These are phyloP conservation scores for Boechera stricta DNA, from an alignment of 345 rosid genomes.

Conservation along the genomic window DNA sequence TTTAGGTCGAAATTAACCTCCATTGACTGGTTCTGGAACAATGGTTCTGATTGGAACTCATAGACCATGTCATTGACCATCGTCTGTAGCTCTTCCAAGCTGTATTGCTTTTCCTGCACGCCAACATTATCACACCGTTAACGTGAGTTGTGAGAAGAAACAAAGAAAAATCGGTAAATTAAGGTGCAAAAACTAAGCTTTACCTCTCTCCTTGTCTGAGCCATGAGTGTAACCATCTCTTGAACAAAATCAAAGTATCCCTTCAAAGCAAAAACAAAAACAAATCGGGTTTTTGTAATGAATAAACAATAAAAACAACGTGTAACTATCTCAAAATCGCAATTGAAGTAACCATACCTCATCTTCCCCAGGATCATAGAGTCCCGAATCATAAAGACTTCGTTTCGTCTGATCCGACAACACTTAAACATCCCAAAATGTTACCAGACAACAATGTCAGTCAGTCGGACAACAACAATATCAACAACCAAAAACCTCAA, in stretches of 20 bases:
- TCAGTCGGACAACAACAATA: neutral
- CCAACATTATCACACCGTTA: neutral
- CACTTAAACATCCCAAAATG: constrained; percentile 44
- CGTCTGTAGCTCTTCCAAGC: constrained; percentile 85
- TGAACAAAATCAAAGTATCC: constrained; percentile 80
- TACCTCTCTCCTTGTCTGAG: constrained; percentile 71
- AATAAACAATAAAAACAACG: neutral
- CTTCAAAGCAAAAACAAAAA: constrained; percentile 16
- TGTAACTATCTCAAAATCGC: neutral
- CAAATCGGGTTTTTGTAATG: neutral
- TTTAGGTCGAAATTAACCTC: constrained; percentile 35
- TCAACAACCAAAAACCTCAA: neutral
- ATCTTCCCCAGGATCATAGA: constrained; percentile 85
- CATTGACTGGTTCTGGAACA: constrained; percentile 25
- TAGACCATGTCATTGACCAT: constrained; percentile 83
- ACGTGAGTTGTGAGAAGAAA: neutral
- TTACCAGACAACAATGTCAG: constrained; percentile 41
- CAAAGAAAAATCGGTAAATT: no score
- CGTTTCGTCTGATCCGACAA: constrained; percentile 75
- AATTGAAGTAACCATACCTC: constrained; percentile 25
- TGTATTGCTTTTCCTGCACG: constrained; percentile 63
- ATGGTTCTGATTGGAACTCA: constrained; percentile 45
- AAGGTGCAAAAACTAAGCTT: neutral
- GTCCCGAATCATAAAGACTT: constrained; percentile 78
- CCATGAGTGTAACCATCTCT: constrained; percentile 90